phyloP scores from a whole-genome alignment of 1,284 basidiomycete species.

The Leccinum huronense region DNA sequence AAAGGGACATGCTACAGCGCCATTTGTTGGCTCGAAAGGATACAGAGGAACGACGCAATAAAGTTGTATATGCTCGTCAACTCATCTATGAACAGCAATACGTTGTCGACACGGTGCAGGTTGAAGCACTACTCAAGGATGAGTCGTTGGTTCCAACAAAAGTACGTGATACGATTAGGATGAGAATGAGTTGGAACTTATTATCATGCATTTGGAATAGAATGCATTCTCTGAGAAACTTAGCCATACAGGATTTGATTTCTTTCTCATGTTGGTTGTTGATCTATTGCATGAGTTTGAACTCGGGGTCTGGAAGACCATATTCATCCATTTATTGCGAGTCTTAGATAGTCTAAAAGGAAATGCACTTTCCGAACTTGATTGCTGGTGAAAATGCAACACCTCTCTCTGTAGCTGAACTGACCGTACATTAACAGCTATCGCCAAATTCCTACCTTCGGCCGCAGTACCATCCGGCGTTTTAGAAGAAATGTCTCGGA shows the following conservation, averaged over 20 bases:
- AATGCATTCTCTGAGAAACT: background rate
- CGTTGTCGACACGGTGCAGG: background rate
- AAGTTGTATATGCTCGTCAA: background rate
- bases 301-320: background rate
- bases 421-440: background rate
- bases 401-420: background rate
- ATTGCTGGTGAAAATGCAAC: background rate
- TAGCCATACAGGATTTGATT: background rate
- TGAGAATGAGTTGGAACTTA: background rate
- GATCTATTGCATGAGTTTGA: background rate
- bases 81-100: background rate
- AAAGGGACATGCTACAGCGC: background rate
- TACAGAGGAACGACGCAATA: background rate
- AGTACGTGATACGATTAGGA: background rate
- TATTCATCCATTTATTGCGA: background rate
- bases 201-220: background rate
- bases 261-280: background rate
- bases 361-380: background rate
- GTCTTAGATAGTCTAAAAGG: background rate
- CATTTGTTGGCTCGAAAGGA: background rate
- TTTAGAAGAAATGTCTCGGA: background rate
- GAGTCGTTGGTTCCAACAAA: background rate
- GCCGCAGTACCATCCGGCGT: background rate
- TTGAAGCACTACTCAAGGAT: background rate
- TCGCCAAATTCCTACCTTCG: background rate